phyloP scores from a whole-genome alignment of 75 land plant species.

The Pinus tabuliformis region DNA sequence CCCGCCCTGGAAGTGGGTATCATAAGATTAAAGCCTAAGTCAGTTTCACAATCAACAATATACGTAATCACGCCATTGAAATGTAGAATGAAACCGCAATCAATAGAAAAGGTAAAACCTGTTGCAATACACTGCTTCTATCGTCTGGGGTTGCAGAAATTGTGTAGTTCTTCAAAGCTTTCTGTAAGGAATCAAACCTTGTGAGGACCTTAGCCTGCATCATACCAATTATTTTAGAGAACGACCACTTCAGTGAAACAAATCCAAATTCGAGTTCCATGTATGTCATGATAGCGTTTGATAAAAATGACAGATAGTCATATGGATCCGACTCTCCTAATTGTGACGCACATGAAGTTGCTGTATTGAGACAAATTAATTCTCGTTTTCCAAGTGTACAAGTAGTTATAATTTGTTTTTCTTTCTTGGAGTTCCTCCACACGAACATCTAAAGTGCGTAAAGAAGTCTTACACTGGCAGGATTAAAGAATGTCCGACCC shows the following conservation, averaged over 20 bases:
- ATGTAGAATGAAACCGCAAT: neutral
- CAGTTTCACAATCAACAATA: neutral
- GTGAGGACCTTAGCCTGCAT: slow-evolving; percentile 64
- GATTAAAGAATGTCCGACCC: slow-evolving; percentile 73
- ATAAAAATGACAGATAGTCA: no score
- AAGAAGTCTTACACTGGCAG: slow-evolving; percentile 62
- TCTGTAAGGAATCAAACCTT: slow-evolving; percentile 44
- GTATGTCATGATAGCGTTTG: neutral
- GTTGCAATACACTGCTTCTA: slow-evolving; percentile 68
- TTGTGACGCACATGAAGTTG: no score
- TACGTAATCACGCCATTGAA: neutral
- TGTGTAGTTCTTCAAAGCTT: slow-evolving; percentile 67
- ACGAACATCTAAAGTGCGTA: neutral
- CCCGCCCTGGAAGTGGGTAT: slow-evolving; percentile 58
- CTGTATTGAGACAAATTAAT: neutral
- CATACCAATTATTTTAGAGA: neutral
- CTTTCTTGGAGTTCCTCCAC: neutral
- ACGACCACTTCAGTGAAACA: no score
- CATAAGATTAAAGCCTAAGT: neutral
- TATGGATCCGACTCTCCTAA: no score
- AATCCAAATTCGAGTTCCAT: neutral
- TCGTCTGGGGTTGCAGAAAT: slow-evolving; percentile 74
- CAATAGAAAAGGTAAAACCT: slow-evolving; percentile 38
- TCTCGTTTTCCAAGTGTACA: neutral
- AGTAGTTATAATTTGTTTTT: neutral